Conservation (phyloP, 1,284 basidiomycete species). For the Calocybe gambosa region DNA sequence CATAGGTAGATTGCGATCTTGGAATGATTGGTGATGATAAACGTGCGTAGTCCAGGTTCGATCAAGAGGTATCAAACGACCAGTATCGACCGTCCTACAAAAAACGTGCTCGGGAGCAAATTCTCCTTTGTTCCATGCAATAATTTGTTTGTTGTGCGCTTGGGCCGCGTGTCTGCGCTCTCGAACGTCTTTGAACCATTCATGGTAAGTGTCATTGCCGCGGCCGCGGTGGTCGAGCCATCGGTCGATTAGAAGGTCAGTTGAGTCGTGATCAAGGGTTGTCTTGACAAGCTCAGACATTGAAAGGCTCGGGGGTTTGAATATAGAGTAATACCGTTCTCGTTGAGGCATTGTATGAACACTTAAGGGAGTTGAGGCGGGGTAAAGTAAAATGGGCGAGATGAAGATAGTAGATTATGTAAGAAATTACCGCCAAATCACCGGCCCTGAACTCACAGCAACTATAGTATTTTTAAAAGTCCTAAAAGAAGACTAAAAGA, state of each 20-base stretch:
- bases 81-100: conserved; percentile 67
- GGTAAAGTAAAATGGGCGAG: too few species aligned
- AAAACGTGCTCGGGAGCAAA: conserved; percentile 73
- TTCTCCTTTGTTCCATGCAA: conserved; percentile 71
- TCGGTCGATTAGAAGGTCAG: conserved; percentile 71
- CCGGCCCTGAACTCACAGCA: conserved; percentile 14
- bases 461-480: too few species aligned
- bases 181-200: conserved; percentile 65
- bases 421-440: conserved; percentile 12
- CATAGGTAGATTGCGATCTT: conserved; percentile 64
- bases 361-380: neutral
- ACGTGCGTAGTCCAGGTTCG: conserved; percentile 74
- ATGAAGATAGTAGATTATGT: too few species aligned
- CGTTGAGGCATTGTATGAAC: conserved; percentile 31
- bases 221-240: conserved; percentile 66
- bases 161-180: conserved; percentile 52
- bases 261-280: conserved; percentile 64
- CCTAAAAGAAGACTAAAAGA: too few species aligned
- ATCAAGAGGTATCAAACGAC: conserved; percentile 67
- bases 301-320: conserved; percentile 53
- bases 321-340: conserved; percentile 53
- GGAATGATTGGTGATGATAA: conserved; percentile 67
- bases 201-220: conserved; percentile 59
- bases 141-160: conserved; percentile 41
- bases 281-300: conserved; percentile 74